These are phyloP conservation scores for Marasmius fiardii DNA, from an alignment of 1,284 basidiomycete genomes.

Conservation along the genomic window DNA sequence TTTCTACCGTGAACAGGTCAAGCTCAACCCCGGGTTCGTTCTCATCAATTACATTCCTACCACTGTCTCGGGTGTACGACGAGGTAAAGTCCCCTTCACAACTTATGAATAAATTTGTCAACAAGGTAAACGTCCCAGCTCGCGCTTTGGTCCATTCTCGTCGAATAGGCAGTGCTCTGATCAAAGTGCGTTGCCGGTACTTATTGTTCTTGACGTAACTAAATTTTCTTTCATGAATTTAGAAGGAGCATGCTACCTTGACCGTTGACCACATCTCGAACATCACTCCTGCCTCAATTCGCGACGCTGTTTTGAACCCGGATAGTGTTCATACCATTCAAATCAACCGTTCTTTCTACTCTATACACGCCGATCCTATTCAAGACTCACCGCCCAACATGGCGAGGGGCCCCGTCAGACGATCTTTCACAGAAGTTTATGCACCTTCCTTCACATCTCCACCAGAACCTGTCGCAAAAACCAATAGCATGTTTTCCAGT, in stretches of 20 bases:
- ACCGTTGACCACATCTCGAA: conserved; percentile 39
- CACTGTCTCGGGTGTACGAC: conserved; percentile 34
- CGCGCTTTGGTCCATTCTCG: conserved; percentile 42
- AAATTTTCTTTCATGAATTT: conserved; percentile 1
- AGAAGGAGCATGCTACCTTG: conserved; percentile 41
- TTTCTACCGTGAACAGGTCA: conserved; percentile 37
- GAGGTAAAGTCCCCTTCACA: conserved; percentile 23
- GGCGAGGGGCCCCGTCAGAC: conserved; percentile 22
- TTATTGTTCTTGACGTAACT: conserved; percentile 10
- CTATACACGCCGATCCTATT: not conserved
- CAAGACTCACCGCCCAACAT: not conserved
- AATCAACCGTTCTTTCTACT: conserved; percentile 21
- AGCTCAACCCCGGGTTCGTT: conserved; percentile 30
- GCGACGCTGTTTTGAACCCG: conserved; percentile 31
- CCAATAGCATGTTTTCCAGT: conserved; percentile 30
- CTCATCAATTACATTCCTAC: conserved; percentile 41
- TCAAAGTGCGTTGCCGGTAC: conserved; percentile 26
- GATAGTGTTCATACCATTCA: conserved; percentile 25
- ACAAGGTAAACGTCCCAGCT: conserved; percentile 25
- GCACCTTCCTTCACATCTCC: conserved; percentile 20
- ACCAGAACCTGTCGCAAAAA: conserved; percentile 21
- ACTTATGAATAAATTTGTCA: no score
- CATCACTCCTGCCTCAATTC: conserved; percentile 35
- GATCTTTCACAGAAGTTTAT: conserved; percentile 31
- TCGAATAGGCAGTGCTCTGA: conserved; percentile 38